Conservation (phyloP, 345 rosid genomes). For the Arabis hirsuta region DNA sequence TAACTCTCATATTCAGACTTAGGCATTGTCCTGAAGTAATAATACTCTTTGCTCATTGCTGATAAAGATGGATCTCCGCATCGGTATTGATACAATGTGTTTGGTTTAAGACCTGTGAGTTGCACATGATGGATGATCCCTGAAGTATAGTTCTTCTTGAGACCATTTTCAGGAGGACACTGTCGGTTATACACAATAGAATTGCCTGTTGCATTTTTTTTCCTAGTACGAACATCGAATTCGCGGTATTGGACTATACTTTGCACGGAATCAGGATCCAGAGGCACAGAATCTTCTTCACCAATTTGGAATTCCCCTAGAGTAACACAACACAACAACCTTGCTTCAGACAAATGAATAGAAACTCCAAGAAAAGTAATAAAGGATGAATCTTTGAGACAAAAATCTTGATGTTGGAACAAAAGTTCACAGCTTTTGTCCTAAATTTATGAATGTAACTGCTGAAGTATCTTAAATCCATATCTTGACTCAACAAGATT, state of each 20-base stretch:
- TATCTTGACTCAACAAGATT: background rate
- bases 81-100: slow-evolving; percentile 59
- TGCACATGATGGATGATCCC: slow-evolving; percentile 89
- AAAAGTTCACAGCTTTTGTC: background rate
- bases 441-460: background rate
- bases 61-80: slow-evolving; percentile 75
- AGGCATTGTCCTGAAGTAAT: slow-evolving; percentile 80
- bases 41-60: slow-evolving; percentile 58
- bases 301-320: slow-evolving; percentile 69
- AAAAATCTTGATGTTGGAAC: background rate
- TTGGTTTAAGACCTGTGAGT: slow-evolving; percentile 65
- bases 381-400: slow-evolving; percentile 18
- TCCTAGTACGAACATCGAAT: slow-evolving; percentile 34
- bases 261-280: slow-evolving; percentile 55
- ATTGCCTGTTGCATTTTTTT: slow-evolving; percentile 51
- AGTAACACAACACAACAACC: slow-evolving; percentile 5
- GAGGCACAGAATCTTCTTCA: slow-evolving; percentile 48
- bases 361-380: background rate
- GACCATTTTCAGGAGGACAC: slow-evolving; percentile 57
- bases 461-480: background rate
- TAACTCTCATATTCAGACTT: slow-evolving; percentile 53
- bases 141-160: slow-evolving; percentile 71
- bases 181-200: slow-evolving; percentile 68
- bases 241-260: slow-evolving; percentile 69
- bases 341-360: slow-evolving; percentile 11